These are phyloP conservation scores for Pythium sukuiense DNA, from an alignment of 352 stramenopile species.

Conservation along the genomic window DNA sequence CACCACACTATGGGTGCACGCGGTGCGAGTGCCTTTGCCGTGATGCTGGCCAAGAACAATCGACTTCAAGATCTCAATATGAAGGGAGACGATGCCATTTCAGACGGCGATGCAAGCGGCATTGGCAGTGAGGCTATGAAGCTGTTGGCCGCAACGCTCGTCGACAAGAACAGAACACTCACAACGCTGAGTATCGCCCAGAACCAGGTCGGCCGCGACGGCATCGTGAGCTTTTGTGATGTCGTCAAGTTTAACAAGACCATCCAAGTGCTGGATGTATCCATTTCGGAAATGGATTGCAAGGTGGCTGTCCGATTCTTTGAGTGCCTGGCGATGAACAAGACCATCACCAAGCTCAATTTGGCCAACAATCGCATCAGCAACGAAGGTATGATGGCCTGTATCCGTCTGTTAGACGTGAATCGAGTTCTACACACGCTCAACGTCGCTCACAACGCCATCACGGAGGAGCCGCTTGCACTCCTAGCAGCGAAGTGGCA, in stretches of 20 bases:
- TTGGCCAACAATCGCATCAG: slow-evolving; percentile 69
- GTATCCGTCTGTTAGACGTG: slow-evolving; percentile 48
- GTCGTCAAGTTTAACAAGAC: slow-evolving; percentile 51
- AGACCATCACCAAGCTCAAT: slow-evolving; percentile 44
- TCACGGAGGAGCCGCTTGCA: slow-evolving; percentile 72
- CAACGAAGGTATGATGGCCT: slow-evolving; percentile 71
- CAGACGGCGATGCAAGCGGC: slow-evolving; percentile 40
- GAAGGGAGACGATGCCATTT: slow-evolving; percentile 56
- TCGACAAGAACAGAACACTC: slow-evolving; percentile 50
- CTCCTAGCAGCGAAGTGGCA: slow-evolving; percentile 40
- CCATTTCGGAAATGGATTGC: slow-evolving; percentile 52
- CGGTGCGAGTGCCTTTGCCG: slow-evolving; percentile 57
- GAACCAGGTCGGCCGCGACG: slow-evolving; percentile 62
- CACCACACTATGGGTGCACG: slow-evolving; percentile 65
- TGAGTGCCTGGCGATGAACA: slow-evolving; percentile 64
- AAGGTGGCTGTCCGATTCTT: slow-evolving; percentile 67
- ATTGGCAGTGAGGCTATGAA: slow-evolving; percentile 53
- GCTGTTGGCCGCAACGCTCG: slow-evolving; percentile 44
- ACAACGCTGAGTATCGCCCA: slow-evolving; percentile 52
- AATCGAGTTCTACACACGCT: slow-evolving; percentile 66
- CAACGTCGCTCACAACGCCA: slow-evolving; percentile 68
- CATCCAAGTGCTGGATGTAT: slow-evolving; percentile 64
- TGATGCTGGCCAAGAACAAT: slow-evolving; percentile 60
- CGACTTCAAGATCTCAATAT: slow-evolving; percentile 62
- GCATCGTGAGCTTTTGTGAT: slow-evolving; percentile 50